Base-by-base conservation (phyloP, 495 filamentous ascomycete genomes). In the Tuber microsphaerosporum region DNA sequence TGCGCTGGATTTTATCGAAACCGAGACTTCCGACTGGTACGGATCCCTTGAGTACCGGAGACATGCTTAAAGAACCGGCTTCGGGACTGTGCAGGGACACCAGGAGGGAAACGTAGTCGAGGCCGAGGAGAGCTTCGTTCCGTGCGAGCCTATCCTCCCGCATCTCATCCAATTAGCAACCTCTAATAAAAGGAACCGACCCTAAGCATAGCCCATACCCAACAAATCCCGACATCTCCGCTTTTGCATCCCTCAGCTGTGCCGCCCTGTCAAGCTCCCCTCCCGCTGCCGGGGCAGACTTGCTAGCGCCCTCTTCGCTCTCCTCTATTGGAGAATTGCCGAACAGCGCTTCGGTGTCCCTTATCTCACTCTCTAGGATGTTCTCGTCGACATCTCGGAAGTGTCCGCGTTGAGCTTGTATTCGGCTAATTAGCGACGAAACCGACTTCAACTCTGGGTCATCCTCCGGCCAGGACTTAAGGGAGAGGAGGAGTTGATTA, bases 71-170 rank as follows among this genome's bases (percentile, higher is more conserved):
- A 75, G 88, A 88, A 37, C 91, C 92, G 76, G 88, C 88, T 56
- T 88, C 87, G 6, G 92, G 91, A 3, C 86, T 85, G 77, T 95
- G 87, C 81, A 93, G 93, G 14, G 94, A 93, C 2, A 97, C 85
- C 1, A 97, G 84, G 16, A 97, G 88, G 19, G 95, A 97, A 56
- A 97, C 84, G 77, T 93, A 92, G 81, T 98, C 93, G 71, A 97
- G 88, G 5, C 89, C 88, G 41, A 90, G 85, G 81, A 89, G 82
- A 61, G 91, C 88, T 79, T 91, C 88, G 81, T 90, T 88, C 51
- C 90, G 87, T 8, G 93, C 93, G 79, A 87, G 84, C 37, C 89
- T 90, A 74, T 22, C 71, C 37, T 41, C 17, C 43, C 26, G 65
- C 75, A 74, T 46, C 71, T 19, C 69, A 31, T 69, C 12, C 14